Conservation (phyloP, 805 yeast genomes). For the Barnettozyma californica region DNA sequence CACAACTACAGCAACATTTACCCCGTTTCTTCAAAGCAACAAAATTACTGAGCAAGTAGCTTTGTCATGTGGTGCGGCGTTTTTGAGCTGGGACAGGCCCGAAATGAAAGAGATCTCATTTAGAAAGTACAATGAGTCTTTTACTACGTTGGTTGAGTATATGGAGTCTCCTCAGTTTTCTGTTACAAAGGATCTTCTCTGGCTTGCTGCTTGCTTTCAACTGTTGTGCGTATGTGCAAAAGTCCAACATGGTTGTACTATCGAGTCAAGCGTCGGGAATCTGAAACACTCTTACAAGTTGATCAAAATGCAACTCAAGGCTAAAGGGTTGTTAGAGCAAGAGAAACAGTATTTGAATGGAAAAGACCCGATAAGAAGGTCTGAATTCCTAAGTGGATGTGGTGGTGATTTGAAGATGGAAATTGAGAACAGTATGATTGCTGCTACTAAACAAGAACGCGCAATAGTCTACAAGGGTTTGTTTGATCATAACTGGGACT, state of each 20-base stretch:
- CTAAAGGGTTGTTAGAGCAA: neutral
- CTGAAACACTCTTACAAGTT: conserved; percentile 33
- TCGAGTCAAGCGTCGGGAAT: conserved; percentile 17
- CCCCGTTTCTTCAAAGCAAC: conserved; percentile 31
- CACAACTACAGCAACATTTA: conserved; percentile 36
- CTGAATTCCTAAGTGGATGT: neutral
- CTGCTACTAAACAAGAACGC: neutral
- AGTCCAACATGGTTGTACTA: conserved; percentile 22
- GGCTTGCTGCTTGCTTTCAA: conserved; percentile 37
- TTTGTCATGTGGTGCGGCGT: conserved; percentile 38
- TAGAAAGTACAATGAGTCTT: conserved; percentile 22
- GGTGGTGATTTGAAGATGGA: conserved; percentile 13
- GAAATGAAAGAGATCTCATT: conserved; percentile 23
- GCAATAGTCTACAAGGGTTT: neutral
- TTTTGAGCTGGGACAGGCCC: conserved; percentile 29
- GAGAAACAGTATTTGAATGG: neutral
- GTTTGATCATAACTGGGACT: neutral
- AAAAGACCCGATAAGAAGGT: neutral
- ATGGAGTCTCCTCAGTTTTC: conserved; percentile 2
- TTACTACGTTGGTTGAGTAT: conserved; percentile 9
- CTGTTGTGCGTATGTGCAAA: conserved; percentile 36
- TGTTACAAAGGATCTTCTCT: conserved; percentile 24
- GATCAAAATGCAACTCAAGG: conserved; percentile 25
- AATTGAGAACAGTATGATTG: conserved; percentile 16
- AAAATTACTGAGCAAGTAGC: conserved; percentile 30